Conservation (phyloP, 371 early-diverging fungal species). For the Zychaea mexicana region DNA sequence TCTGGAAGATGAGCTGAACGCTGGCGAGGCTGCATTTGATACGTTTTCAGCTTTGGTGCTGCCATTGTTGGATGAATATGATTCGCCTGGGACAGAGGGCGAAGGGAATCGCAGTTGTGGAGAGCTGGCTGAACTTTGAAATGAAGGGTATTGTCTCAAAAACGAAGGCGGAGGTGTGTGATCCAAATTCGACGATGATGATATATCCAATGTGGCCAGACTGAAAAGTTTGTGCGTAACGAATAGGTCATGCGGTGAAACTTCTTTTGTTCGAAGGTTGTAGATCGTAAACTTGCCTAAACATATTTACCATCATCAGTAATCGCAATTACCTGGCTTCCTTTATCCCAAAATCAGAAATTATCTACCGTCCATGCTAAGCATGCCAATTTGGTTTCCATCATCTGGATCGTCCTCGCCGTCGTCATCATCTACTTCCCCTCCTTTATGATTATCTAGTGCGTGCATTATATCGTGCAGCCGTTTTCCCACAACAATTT, state of each 20-base stretch:
- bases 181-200: neutral
- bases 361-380: constrained; percentile 62
- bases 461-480: constrained; percentile 11
- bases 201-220: constrained; percentile 55
- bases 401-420: constrained; percentile 27
- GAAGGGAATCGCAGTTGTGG: constrained; percentile 25
- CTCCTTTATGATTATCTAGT: neutral
- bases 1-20: constrained; percentile 15
- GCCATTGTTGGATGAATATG: constrained; percentile 15
- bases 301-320: neutral
- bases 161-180: constrained; percentile 4
- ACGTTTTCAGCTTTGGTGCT: constrained; percentile 1
- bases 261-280: constrained; percentile 46
- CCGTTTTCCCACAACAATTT: constrained; percentile 56
- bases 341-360: neutral
- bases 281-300: constrained; percentile 59
- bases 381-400: constrained; percentile 56
- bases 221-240: constrained; percentile 67
- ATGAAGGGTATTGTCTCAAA: neutral
- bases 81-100: constrained; percentile 14
- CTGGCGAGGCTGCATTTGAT: constrained; percentile 18
- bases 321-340: neutral
- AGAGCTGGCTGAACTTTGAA: constrained; percentile 13
- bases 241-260: constrained; percentile 52
- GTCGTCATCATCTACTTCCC: constrained; percentile 23